Conservation (phyloP, 2,329 filamentous ascomycete genomes). For the Colletotrichum echinochloae region DNA sequence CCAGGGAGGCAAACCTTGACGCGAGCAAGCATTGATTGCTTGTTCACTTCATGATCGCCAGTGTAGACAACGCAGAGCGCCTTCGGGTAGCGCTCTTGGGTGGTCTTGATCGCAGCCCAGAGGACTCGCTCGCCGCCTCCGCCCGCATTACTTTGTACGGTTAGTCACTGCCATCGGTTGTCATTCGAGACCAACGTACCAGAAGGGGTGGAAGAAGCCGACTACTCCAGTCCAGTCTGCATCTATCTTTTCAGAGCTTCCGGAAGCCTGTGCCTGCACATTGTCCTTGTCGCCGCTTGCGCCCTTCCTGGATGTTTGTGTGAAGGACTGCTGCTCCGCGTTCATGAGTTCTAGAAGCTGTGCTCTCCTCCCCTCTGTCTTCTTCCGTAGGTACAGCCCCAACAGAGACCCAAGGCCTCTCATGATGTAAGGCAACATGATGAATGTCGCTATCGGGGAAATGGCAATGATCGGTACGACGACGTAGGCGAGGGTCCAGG, state of each 20-base stretch:
- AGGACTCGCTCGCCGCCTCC: slow-evolving; percentile 95
- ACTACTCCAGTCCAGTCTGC: slow-evolving; percentile 85
- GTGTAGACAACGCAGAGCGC: slow-evolving; percentile 95
- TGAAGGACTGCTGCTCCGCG: slow-evolving; percentile 54
- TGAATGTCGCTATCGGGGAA: slow-evolving; percentile 46
- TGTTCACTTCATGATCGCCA: slow-evolving; percentile 89
- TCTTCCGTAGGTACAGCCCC: slow-evolving; percentile 72
- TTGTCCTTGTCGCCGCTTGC: slow-evolving; percentile 76
- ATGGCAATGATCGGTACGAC: slow-evolving; percentile 42
- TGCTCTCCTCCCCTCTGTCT: slow-evolving; percentile 71
- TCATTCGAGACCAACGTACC: slow-evolving; percentile 64
- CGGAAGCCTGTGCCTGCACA: slow-evolving; percentile 51
- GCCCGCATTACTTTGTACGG: slow-evolving; percentile 80
- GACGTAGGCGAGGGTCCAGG: slow-evolving; percentile 45
- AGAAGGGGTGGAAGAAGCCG: slow-evolving; percentile 98
- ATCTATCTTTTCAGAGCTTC: slow-evolving; percentile 54
- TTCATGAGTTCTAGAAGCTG: slow-evolving; percentile 66
- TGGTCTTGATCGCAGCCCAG: slow-evolving; percentile 94
- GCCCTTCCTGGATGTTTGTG: slow-evolving; percentile 56
- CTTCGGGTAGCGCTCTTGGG: slow-evolving; percentile 87
- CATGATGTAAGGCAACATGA: slow-evolving; percentile 54
- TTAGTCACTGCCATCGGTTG: slow-evolving; percentile 29
- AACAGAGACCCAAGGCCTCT: slow-evolving; percentile 56
- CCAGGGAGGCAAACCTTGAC: slow-evolving; percentile 70
- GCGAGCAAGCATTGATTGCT: slow-evolving; percentile 79